Evolutionary conservation across 2,329 filamentous ascomycete species (phyloP).

Genomic region (Alternaria sp.): DNA sequence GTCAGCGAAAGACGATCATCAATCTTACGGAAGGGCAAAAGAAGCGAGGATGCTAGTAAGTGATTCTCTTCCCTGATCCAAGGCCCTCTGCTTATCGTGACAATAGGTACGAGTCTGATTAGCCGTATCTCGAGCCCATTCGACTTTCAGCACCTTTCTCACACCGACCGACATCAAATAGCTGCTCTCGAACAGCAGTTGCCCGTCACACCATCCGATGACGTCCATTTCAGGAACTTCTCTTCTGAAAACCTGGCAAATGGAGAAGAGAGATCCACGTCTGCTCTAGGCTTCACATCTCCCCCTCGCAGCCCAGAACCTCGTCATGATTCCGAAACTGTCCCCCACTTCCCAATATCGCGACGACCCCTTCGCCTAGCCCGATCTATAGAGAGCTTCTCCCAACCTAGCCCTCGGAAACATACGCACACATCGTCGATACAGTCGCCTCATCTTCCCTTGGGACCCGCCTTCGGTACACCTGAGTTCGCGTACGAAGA

Average conservation of each 20-base stretch:
- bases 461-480: slow-evolving; percentile 27
- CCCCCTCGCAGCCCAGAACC: slow-evolving; percentile 33
- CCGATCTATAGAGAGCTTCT: slow-evolving; percentile 60
- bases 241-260: slow-evolving; percentile 32
- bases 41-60: slow-evolving; percentile 35
- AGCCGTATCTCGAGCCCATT: slow-evolving; percentile 65
- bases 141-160: slow-evolving; percentile 69
- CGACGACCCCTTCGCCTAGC: slow-evolving; percentile 33
- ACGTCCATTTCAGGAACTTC: slow-evolving; percentile 46
- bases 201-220: slow-evolving; percentile 53
- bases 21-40: slow-evolving; percentile 42
- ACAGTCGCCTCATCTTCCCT: slow-evolving; percentile 46
- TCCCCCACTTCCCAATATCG: slow-evolving; percentile 15
- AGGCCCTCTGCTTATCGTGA: slow-evolving; percentile 11
- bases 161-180: slow-evolving; percentile 63
- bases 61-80: not conserved
- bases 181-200: slow-evolving; percentile 57
- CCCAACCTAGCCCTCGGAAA: slow-evolving; percentile 55
- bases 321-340: slow-evolving; percentile 11
- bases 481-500: slow-evolving; percentile 19
- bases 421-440: slow-evolving; percentile 48
- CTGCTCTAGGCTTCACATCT: slow-evolving; percentile 24
- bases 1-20: slow-evolving; percentile 36
- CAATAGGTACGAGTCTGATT: slow-evolving; percentile 34
- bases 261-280: slow-evolving; percentile 23